Percentiles rank a stretch among this genome's conserved stretches.
phyloP scores from a whole-genome alignment of 345 rosid species.

The Citrus unshiu region DNA sequence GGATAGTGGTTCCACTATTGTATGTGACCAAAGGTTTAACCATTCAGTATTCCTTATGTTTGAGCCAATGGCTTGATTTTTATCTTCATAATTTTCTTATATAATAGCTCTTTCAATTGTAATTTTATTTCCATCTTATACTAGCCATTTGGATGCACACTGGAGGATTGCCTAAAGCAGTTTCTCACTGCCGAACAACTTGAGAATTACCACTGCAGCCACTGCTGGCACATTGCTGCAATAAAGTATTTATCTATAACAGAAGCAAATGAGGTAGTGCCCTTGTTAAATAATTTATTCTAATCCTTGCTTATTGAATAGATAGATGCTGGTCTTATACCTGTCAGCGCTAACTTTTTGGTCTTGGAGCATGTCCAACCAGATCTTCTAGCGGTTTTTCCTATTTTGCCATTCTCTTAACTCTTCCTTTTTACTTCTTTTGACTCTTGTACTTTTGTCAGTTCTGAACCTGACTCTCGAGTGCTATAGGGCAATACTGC shows the following conservation, averaged over 20 bases:
- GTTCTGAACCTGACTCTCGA: background rate
- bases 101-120: background rate
- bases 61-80: background rate
- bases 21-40: conserved; percentile 60
- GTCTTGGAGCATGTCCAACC: background rate
- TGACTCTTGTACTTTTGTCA: background rate
- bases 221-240: conserved; percentile 86
- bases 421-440: background rate
- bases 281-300: background rate
- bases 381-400: background rate
- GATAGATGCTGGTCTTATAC: background rate
- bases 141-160: conserved; percentile 55
- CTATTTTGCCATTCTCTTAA: conserved; percentile 3
- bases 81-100: background rate
- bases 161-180: conserved; percentile 72
- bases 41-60: conserved; percentile 18
- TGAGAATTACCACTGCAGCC: conserved; percentile 66
- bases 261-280: conserved; percentile 48
- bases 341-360: background rate
- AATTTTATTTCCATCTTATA: conserved; percentile 9
- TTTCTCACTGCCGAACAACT: conserved; percentile 55
- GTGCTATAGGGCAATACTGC: background rate
- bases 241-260: conserved; percentile 44
- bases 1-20: conserved; percentile 51
- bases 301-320: background rate